These are phyloP conservation scores for Lachnellula hyalina DNA, from an alignment of 2,329 filamentous ascomycete species.

Conservation along the genomic window DNA sequence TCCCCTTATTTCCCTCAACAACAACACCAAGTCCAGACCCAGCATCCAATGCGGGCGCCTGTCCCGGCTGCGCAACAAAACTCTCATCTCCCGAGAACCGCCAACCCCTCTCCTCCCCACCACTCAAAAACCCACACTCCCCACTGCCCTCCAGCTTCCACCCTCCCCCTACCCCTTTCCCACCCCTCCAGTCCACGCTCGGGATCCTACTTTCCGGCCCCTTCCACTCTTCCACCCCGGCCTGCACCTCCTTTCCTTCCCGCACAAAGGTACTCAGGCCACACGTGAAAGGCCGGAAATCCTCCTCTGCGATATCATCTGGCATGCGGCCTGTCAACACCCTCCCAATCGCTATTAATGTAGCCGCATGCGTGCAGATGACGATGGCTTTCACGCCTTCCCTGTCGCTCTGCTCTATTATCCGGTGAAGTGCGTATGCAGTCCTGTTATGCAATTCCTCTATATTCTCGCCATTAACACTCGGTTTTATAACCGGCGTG, in stretches of 20 bases:
- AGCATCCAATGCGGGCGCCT: slow-evolving; percentile 26
- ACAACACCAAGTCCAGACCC: slow-evolving; percentile 33
- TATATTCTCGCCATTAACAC: slow-evolving; percentile 71
- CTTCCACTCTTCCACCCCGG: slow-evolving; percentile 34
- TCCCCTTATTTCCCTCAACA: slow-evolving; percentile 27
- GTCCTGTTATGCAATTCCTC: slow-evolving; percentile 74
- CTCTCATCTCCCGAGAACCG: slow-evolving; percentile 53
- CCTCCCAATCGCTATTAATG: slow-evolving; percentile 80
- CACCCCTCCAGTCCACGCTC: slow-evolving; percentile 48
- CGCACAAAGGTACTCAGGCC: slow-evolving; percentile 66
- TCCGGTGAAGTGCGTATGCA: slow-evolving; percentile 60
- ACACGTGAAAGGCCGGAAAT: slow-evolving; percentile 83
- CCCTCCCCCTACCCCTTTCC: slow-evolving; percentile 62
- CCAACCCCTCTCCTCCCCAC: slow-evolving; percentile 83
- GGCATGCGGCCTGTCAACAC: slow-evolving; percentile 76
- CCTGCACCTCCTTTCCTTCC: slow-evolving; percentile 34
- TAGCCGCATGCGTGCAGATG: slow-evolving; percentile 85
- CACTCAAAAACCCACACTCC: slow-evolving; percentile 75
- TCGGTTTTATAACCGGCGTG: slow-evolving; percentile 60
- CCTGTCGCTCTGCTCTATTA: slow-evolving; percentile 69
- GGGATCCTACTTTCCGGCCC: slow-evolving; percentile 35
- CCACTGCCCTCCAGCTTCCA: slow-evolving; percentile 80
- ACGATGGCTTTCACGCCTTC: slow-evolving; percentile 66
- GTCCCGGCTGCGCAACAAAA: slow-evolving; percentile 36
- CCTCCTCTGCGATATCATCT: slow-evolving; percentile 62